Base-by-base conservation (phyloP, 192 early-diverging fungal species). In the Chytriomyces confervae region DNA sequence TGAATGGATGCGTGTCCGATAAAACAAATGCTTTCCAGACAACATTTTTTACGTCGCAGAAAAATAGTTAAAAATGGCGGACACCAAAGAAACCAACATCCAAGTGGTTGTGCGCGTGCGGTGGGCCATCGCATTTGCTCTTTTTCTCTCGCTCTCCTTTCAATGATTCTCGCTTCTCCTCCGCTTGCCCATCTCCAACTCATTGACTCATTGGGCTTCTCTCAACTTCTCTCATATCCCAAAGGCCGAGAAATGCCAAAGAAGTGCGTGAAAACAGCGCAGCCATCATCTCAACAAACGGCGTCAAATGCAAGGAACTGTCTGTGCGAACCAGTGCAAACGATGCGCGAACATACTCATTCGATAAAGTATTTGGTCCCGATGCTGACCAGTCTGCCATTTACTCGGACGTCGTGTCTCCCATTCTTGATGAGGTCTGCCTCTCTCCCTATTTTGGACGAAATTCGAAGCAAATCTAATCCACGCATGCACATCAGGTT, bases 301-400 rank as follows among this genome's bases (percentile, higher is more conserved):
- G 87, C 0, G 50, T 83, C 0, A 79, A 83, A 16, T 84, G 89
- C n/a, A 87, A 88, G 27, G 91, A 96, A 69, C 83, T 95, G 24
- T 72, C 85, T 27, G 77, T 95, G 13, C 83, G 80, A 29, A 77
- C 84, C 3, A 87, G 78, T 18, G 66, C 89, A 4, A 83, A 80
- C 13, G 87, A 90, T 47, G 69, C 84, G 50, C 92, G 93, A 61
- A 90, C 90, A 11, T 98, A 93, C 78, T 91, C 84, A 50, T 99
- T 96, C 84, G 97, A 99, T 81, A 91, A 90, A 57, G 96, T 96
- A 18, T 99, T 97, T 87, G 93, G 93, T 16, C 91, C 92, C n/a
- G 89, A 94, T 60, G 90, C 93, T 6, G 87, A 88, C 65, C 97
- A 99, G 81, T 85, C 92, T 65, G 69, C 86, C 24, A 83, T 99